These are phyloP conservation scores for Stellera chamaejasme DNA, from an alignment of 345 rosid species.

Conservation along the genomic window DNA sequence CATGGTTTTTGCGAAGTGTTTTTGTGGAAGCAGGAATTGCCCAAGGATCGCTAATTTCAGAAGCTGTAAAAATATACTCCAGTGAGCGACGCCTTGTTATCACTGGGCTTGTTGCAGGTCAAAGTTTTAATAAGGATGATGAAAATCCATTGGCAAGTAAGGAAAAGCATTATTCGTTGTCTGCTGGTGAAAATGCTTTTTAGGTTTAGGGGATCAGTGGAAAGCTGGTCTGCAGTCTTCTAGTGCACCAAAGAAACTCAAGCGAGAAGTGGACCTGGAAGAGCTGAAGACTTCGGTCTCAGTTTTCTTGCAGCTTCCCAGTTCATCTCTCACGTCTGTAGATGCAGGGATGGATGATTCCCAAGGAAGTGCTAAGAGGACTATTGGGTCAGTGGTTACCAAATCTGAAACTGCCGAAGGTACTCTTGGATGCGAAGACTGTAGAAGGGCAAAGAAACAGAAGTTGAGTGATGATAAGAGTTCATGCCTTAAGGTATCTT, in stretches of 20 bases:
- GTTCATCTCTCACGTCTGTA: conserved; percentile 28
- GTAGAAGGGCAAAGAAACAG: conserved; percentile 60
- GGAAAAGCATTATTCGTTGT: conserved; percentile 25
- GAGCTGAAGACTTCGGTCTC: conserved; percentile 68
- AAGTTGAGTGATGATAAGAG: conserved; percentile 61
- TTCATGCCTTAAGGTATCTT: conserved; percentile 48
- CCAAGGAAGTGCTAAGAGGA: conserved; percentile 59
- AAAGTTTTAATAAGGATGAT: conserved; percentile 17
- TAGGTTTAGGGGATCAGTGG: conserved; percentile 31
- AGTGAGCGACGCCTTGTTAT: conserved; percentile 84
- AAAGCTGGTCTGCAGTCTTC: conserved; percentile 27
- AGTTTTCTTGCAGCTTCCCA: conserved; percentile 60
- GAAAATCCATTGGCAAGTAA: conserved; percentile 24
- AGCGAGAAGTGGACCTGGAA: conserved; percentile 34
- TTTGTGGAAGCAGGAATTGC: conserved; percentile 60
- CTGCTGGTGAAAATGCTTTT: conserved; percentile 21
- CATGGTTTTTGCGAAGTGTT: conserved; percentile 42
- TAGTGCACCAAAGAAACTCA: conserved; percentile 28
- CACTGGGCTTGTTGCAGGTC: conserved; percentile 35
- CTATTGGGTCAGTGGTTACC: conserved; percentile 37
- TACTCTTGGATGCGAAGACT: conserved; percentile 89
- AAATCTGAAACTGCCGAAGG: conserved; percentile 45
- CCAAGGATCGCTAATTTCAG: conserved; percentile 46
- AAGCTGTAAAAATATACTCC: conserved; percentile 57
- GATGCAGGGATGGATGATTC: conserved; percentile 50